Evolutionary conservation across 2,329 filamentous ascomycete species (phyloP).

Genomic region (Fusarium humuli): DNA sequence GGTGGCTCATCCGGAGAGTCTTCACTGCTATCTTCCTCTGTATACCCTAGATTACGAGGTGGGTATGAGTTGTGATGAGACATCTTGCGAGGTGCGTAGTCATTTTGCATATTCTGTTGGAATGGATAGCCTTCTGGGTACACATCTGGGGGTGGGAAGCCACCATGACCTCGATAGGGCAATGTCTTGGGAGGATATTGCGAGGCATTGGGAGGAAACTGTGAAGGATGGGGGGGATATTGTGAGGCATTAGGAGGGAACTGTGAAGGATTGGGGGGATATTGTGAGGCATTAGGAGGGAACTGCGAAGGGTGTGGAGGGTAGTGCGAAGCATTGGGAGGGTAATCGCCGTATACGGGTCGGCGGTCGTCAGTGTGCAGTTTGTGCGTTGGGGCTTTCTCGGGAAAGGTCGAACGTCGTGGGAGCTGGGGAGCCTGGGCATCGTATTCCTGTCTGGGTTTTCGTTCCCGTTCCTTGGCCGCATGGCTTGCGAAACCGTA

Average conservation of each 20-base stretch:
- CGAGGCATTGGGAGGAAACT: constrained; percentile 20
- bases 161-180: constrained; percentile 34
- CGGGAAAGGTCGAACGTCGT: constrained; percentile 61
- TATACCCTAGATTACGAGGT: constrained; percentile 41
- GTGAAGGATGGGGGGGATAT: constrained; percentile 27
- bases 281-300: constrained; percentile 30
- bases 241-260: constrained; percentile 27
- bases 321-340: constrained; percentile 31
- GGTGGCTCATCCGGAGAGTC: constrained; percentile 35
- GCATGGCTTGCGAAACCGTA: constrained; percentile 74
- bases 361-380: constrained; percentile 37
- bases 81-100: constrained; percentile 41
- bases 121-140: constrained; percentile 44
- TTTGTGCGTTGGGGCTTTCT: constrained; percentile 52
- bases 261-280: constrained; percentile 22
- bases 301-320: constrained; percentile 7
- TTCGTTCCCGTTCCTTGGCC: constrained; percentile 57
- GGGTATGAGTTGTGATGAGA: constrained; percentile 41
- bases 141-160: constrained; percentile 37
- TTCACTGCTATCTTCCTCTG: constrained; percentile 46
- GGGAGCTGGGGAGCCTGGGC: constrained; percentile 54
- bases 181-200: constrained; percentile 39
- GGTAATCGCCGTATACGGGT: constrained; percentile 36
- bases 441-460: constrained; percentile 57
- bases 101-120: constrained; percentile 33